Evolutionary conservation across 1,284 basidiomycete genomes (phyloP).

Genomic region (Naganishia albida): DNA sequence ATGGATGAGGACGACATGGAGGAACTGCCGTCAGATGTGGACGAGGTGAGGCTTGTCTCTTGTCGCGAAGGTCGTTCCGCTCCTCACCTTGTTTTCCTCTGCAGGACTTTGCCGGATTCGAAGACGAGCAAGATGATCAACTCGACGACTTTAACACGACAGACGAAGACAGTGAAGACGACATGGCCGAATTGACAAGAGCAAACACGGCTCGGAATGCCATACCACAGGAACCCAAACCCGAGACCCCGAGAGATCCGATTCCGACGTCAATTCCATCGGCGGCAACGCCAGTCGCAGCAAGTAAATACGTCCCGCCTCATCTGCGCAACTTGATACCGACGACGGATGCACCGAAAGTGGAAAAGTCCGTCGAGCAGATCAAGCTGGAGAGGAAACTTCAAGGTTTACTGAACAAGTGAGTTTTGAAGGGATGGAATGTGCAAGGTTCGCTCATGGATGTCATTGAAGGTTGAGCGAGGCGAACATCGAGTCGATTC

Average conservation of each 20-base stretch:
- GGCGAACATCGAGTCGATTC: conserved; percentile 79
- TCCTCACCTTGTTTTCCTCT: not conserved
- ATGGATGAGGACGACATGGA: conserved; percentile 14
- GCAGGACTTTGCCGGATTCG: not conserved
- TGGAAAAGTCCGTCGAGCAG: conserved; percentile 59
- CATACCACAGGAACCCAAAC: conserved; percentile 1
- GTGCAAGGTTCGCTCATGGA: conserved; percentile 55
- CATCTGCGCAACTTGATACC: conserved; percentile 55
- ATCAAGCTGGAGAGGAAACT: conserved; percentile 73
- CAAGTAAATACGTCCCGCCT: conserved; percentile 58
- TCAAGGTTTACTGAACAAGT: conserved; percentile 88
- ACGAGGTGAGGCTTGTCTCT: conserved; percentile 28
- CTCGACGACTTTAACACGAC: conserved; percentile 36
- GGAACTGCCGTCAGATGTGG: conserved; percentile 31
- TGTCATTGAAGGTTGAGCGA: conserved; percentile 64
- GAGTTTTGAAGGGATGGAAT: conserved; percentile 37
- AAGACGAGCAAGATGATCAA: conserved; percentile 41
- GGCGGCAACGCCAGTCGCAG: conserved; percentile 23
- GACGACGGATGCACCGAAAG: conserved; percentile 40
- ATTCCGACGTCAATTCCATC: conserved; percentile 4
- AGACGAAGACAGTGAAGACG: conserved; percentile 36
- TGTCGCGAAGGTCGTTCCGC: conserved; percentile 34
- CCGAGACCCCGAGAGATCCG: conserved; percentile 4
- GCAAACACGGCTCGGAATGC: conserved; percentile 41
- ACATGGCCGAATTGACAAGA: conserved; percentile 36